These are phyloP conservation scores for Cercospora zeae-maydis DNA, from an alignment of 2,329 filamentous ascomycete genomes.

Conservation along the genomic window DNA sequence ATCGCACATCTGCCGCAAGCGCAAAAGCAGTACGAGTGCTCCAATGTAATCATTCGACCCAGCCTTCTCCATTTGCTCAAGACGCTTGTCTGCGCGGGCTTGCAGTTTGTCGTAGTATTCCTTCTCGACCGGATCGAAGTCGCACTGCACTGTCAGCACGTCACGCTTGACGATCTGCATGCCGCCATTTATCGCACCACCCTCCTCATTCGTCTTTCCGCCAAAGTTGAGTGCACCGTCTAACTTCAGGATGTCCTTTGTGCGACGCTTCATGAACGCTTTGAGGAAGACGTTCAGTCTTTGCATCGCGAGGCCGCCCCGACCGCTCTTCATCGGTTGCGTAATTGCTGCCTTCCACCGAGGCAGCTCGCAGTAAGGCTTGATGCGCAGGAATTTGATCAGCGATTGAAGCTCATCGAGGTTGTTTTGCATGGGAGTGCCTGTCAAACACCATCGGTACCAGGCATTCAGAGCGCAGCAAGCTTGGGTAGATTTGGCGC, in stretches of 20 bases:
- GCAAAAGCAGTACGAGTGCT: constrained; percentile 84
- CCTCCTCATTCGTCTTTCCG: constrained; percentile 58
- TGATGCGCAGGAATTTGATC: constrained; percentile 87
- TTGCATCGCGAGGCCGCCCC: constrained; percentile 82
- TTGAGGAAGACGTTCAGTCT: constrained; percentile 79
- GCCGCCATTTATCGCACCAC: constrained; percentile 54
- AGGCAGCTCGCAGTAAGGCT: constrained; percentile 79
- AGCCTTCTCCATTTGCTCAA: constrained; percentile 71
- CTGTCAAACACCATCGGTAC: constrained; percentile 94
- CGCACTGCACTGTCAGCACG: constrained; percentile 72
- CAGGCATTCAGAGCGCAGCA: constrained; percentile 79
- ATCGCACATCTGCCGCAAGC: constrained; percentile 89
- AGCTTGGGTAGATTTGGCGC: constrained; percentile 90
- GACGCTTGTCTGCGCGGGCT: constrained; percentile 76
- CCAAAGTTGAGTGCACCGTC: constrained; percentile 77
- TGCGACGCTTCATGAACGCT: constrained; percentile 98
- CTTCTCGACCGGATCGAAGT: constrained; percentile 76
- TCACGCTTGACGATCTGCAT: constrained; percentile 93
- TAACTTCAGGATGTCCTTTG: constrained; percentile 91
- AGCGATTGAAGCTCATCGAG: constrained; percentile 92
- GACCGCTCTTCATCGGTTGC: constrained; percentile 80
- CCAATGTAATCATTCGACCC: constrained; percentile 84
- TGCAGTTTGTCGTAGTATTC: constrained; percentile 83
- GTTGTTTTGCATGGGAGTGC: constrained; percentile 97
- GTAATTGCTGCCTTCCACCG: constrained; percentile 93